Evolutionary conservation across 2,329 filamentous ascomycete species (phyloP), one percentile per base, ranked within the genome.

Genomic region (Aspergillus sp.): DNA sequence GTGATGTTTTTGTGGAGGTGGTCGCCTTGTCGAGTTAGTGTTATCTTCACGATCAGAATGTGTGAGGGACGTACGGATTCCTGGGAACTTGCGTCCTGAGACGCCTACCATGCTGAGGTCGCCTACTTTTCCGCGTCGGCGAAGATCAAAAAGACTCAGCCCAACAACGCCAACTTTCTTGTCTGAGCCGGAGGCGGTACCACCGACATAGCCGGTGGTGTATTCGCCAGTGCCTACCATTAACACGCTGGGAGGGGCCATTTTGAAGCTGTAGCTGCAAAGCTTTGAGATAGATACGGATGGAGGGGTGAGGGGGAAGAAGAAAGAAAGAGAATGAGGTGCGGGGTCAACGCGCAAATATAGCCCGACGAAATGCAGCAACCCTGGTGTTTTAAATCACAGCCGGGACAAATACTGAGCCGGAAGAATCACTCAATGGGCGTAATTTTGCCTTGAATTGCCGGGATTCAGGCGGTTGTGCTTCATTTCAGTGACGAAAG

Each of bases 131-230:
- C 93, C 92, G 73, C 93, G 84, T 62, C 92, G 84, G 59, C 93
- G 87, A 64, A 97, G 82, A 74, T 96, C 93, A 74, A 96, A 96
- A 64, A 96, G 81, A 22, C 90, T 93, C 72, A 97, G 79, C 41
- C 90, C 93, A 17, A 97, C 93, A 9, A 97, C 93, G 57, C 93
- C 93, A 49, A 97, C 89, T 76, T 97, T 97, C 81, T 97, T 97
- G 82, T 97, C 93, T 49, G 91, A 96, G 11, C 85, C 88, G 4
- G 91, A 96, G 51, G 87, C 89, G 58, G 88, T 89, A 59, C 87
- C 88, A 57, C 90, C 91, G 56, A 96, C 92, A 67, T 95, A 97
- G 57, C 93, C 93, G 43, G 93, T 97, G 68, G 93, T 97, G 82
- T 97, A 97, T 83, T 97, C 93, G 69, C 93, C 93, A 11, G 93